Base-by-base conservation (phyloP, 345 rosid genomes). In the Aethionema arabicum region DNA sequence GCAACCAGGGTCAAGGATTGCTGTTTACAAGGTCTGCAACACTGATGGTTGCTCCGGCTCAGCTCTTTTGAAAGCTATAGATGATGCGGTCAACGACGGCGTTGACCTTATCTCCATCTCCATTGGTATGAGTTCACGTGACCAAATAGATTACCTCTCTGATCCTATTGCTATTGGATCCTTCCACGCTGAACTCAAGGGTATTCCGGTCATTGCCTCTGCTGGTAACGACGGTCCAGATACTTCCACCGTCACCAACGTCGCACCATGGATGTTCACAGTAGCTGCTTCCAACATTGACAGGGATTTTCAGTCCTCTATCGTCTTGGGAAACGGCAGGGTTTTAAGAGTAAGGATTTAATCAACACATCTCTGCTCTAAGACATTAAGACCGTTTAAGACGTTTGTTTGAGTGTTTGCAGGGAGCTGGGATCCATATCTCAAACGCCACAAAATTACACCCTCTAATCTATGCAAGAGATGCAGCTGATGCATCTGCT, bases 371-470 rank as follows among this genome's bases (percentile, higher is more conserved):
- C 27, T 21, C 27, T 21, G 27, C 27, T 1, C 27, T 21, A 21
- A 21, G 27, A 21, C 27, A 21, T 21, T 21, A 21, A 21, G 27
- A 21, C 27, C 27, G 27, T 21, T 21, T 21, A 21, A 21, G 27
- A 21, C 27, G 27, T 21, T 13, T 60, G 11, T 6, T 32, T 59
- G 39, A 27, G 40, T 35, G 11, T 39, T 56, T 9, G 21, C 31
- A 89, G 96, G 96, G 96, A 32, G 69, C 82, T 21, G 87, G 87
- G 68, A 83, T 89, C 43, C 80, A 68, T 68, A 76, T 89, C 57
- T 77, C 87, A 3, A 84, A 83, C 56, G 81, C 76, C 11, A 75
- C 84, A 15, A 52, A 67, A 40, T 69, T 79, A 33, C 78, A 78
- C 47, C 89, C 91, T 52, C 71, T 86, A 38, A 87, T 73, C 59